These are phyloP conservation scores for Debaryomycetaceae sp. DNA, from an alignment of 1,139 yeast species.

Conservation along the genomic window DNA sequence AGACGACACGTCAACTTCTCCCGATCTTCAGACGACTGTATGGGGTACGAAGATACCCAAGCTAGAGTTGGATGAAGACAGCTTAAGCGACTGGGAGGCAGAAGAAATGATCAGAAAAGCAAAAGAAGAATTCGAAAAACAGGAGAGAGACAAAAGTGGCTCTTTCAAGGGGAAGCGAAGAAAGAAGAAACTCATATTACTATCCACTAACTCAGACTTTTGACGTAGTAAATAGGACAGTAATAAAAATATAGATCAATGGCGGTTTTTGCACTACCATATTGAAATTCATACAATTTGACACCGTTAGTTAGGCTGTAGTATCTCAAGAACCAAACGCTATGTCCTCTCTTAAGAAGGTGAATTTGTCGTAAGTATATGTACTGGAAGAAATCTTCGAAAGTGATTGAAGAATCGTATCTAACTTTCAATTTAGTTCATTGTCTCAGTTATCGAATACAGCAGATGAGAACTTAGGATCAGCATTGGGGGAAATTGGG, in stretches of 20 bases:
- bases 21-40: slow-evolving; percentile 37
- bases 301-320: not conserved
- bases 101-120: slow-evolving; percentile 51
- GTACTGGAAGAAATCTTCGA: not conserved
- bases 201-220: slow-evolving; percentile 15
- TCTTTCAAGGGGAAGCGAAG: slow-evolving; percentile 33
- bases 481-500: slow-evolving; percentile 52
- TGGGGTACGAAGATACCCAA: slow-evolving; percentile 62
- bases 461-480: slow-evolving; percentile 47
- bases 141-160: slow-evolving; percentile 20
- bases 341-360: slow-evolving; percentile 24
- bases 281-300: not conserved
- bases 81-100: slow-evolving; percentile 42
- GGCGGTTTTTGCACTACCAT: not conserved
- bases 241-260: not conserved
- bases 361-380: slow-evolving; percentile 27
- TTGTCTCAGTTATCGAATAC: slow-evolving; percentile 46
- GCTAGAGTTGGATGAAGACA: slow-evolving; percentile 26
- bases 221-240: not conserved
- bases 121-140: slow-evolving; percentile 41
- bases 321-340: not conserved
- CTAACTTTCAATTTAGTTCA: slow-evolving; percentile 25
- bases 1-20: slow-evolving; percentile 5
- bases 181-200: slow-evolving; percentile 31
- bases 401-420: slow-evolving; percentile 1